Base-by-base conservation (phyloP, 2,329 filamentous ascomycete genomes). In the Coniochaeta prunicola region DNA sequence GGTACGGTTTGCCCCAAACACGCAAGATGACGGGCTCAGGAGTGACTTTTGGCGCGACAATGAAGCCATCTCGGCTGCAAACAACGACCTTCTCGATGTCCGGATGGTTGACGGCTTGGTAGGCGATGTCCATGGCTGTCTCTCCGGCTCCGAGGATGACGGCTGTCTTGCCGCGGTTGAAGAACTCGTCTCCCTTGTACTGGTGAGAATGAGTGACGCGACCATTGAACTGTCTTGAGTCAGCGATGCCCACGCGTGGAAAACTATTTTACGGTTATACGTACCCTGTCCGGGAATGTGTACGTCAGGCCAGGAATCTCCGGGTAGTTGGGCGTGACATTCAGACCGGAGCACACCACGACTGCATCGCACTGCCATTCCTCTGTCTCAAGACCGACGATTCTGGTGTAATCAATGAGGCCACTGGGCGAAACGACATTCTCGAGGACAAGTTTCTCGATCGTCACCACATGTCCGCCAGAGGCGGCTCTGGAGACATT, bases 141-240 rank as follows among this genome's bases (percentile, higher is more conserved):
- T 74, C 72, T 9, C 72, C 72, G 30, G 62, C 67, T 2, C 71
- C 72, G 13, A 74, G 59, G 58, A 74, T 62, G 24, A 72, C 59
- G 4, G 74, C 67, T 31, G 69, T 68, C 53, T 66, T 69, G 5
- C 58, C 64, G 13, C 59, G 55, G 21, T 66, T 65, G 56, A 74
- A 70, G 56, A 73, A 67, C 10, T 62, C 59, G 36, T 62, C 64
- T 17, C 48, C 60, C 60, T 73, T 73, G 63, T 74, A 67, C 13
- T 67, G 45, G 2, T 68, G 68, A 17, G 72, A 73, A 57, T 73
- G 72, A n/a, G 72, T 57, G 1, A 68, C 13, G 12, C 13, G 6
- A n/a, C 26, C 17, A 30, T 3, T 21, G 5, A 48, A 13, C 42
- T 26, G 19, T 26, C n/a, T n/a, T n/a, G n/a, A n/a, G 42, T 48